Conservation (phyloP, 345 rosid species). For the Melastoma malabathricum region DNA sequence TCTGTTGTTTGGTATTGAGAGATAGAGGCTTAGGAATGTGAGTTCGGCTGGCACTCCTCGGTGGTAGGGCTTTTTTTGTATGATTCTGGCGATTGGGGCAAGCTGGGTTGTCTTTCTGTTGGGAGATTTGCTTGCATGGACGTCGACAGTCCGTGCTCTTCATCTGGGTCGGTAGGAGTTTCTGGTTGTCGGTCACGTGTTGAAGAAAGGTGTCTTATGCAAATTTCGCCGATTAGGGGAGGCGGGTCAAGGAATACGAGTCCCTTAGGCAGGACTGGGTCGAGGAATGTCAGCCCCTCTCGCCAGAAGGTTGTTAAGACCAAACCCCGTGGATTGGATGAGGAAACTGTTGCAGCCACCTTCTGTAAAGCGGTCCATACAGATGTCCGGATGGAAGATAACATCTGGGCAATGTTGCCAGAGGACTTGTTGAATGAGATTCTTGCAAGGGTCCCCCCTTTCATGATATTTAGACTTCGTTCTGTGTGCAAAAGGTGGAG, state of each 20-base stretch:
- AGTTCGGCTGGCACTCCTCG: too few species aligned
- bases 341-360: slow-evolving; percentile 57
- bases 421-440: slow-evolving; percentile 88
- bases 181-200: slow-evolving; percentile 18
- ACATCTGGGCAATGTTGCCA: slow-evolving; percentile 91
- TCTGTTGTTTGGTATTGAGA: too few species aligned
- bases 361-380: slow-evolving; percentile 55
- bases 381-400: slow-evolving; percentile 84
- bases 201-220: slow-evolving; percentile 43
- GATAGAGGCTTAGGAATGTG: too few species aligned
- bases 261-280: slow-evolving; percentile 59
- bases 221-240: slow-evolving; percentile 43
- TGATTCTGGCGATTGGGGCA: too few species aligned
- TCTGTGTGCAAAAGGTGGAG: slow-evolving; percentile 84
- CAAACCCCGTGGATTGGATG: slow-evolving; percentile 90
- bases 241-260: slow-evolving; percentile 67
- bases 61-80: too few species aligned
- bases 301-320: slow-evolving; percentile 80
- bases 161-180: slow-evolving; percentile 24
- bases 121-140: slow-evolving; percentile 21
- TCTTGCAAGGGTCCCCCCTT: slow-evolving; percentile 83
- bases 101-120: too few species aligned
- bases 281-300: slow-evolving; percentile 77
- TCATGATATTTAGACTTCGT: slow-evolving; percentile 81
- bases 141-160: slow-evolving; percentile 33